phyloP scores from a whole-genome alignment of 1,139 yeast species.

The Yamadazyma buinensis region DNA sequence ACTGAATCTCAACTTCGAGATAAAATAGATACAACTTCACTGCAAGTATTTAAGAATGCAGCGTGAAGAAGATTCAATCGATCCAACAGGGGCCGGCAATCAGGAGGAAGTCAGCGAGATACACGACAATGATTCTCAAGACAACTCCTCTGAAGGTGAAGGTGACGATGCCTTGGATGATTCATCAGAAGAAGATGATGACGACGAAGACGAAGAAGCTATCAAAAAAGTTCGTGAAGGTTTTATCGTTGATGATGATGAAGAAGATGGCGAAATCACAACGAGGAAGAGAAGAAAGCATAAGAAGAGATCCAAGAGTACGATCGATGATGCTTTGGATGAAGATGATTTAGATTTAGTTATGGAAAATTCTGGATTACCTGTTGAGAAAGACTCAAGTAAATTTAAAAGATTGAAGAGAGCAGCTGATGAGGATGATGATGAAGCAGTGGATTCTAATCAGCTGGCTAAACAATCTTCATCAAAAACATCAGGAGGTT shows the following conservation, averaged over 20 bases:
- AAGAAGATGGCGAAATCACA: slow-evolving; percentile 39
- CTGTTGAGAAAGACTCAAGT: slow-evolving; percentile 27
- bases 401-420: slow-evolving; percentile 82
- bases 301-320: slow-evolving; percentile 39
- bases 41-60: not conserved
- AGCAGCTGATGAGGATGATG: slow-evolving; percentile 44
- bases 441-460: slow-evolving; percentile 24
- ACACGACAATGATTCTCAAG: slow-evolving; percentile 26
- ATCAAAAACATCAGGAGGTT: not conserved
- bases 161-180: slow-evolving; percentile 41
- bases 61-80: slow-evolving; percentile 3
- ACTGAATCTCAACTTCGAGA: slow-evolving; percentile 1
- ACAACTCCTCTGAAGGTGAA: slow-evolving; percentile 29
- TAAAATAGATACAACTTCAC: not conserved
- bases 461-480: not conserved
- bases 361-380: slow-evolving; percentile 80
- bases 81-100: not conserved
- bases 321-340: slow-evolving; percentile 70
- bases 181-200: slow-evolving; percentile 75
- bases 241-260: slow-evolving; percentile 90
- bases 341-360: slow-evolving; percentile 93
- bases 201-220: slow-evolving; percentile 76
- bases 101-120: slow-evolving; percentile 35
- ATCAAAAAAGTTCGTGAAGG: slow-evolving; percentile 79
- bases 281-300: slow-evolving; percentile 34